A percentile compares a stretch with the other conserved stretches of the same genome.
Conservation (phyloP, 148 eudicot genomes). For the Fagopyrum tataricum region DNA sequence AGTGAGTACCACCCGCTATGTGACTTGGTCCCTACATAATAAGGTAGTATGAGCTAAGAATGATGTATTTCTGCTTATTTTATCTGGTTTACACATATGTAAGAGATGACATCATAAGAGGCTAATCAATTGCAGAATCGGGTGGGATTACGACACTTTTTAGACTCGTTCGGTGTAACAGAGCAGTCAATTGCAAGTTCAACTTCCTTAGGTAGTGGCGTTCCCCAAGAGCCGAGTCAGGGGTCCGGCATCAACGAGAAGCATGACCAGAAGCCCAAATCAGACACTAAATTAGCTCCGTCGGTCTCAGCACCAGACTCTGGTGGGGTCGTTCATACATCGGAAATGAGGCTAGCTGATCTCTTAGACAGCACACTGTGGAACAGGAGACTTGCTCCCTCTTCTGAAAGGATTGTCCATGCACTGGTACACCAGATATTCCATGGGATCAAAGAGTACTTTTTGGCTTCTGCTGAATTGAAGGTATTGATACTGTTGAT, state of each 20-base stretch:
- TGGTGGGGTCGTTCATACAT: constrained; percentile 42
- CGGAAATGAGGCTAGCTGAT: constrained; percentile 95
- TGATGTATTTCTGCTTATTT: background rate
- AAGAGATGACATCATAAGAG: background rate
- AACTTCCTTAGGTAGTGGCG: constrained; percentile 28
- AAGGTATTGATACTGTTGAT: constrained; percentile 40
- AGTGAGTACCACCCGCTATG: constrained; percentile 94
- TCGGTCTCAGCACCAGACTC: constrained; percentile 55
- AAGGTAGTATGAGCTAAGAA: constrained; percentile 39
- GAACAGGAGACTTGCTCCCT: constrained; percentile 96
- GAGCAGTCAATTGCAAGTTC: constrained; percentile 46
- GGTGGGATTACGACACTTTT: constrained; percentile 94
- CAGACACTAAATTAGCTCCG: constrained; percentile 51
- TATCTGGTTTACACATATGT: background rate
- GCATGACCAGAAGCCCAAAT: constrained; percentile 47
- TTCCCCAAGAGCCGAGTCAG: constrained; percentile 50
- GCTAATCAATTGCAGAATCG: constrained; percentile 57
- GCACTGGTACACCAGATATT: constrained; percentile 97
- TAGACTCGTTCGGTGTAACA: constrained; percentile 88
- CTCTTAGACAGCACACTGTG: constrained; percentile 92
- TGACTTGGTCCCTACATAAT: constrained; percentile 95
- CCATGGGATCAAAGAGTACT: constrained; percentile 95
- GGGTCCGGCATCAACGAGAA: constrained; percentile 36
- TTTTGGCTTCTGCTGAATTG: constrained; percentile 86
- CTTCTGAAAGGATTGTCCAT: constrained; percentile 94